Evolutionary conservation across 2,329 filamentous ascomycete species (phyloP), one percentile per base, ranked within the genome.

Genomic region (Pseudogymnoascus sp.): DNA sequence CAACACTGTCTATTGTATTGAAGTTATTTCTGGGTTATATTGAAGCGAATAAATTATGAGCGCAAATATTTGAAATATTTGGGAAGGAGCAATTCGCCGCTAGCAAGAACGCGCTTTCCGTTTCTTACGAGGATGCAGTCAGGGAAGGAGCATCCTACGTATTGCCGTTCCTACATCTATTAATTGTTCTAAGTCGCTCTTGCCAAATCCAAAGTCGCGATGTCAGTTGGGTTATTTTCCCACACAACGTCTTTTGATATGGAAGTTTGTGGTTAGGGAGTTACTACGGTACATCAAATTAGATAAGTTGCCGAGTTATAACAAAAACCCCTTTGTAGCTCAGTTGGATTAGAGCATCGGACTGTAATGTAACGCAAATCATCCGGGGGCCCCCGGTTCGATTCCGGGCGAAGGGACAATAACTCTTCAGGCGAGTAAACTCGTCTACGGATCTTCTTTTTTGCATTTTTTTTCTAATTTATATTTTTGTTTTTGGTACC

Each of bases 331-430:
- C 53, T 59, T 35, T 59, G 53, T 59, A 59, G 53, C 53, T 59
- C 53, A 59, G 53, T 59, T 59, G 50, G 50, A 59, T 59, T 59
- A 59, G 50, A 59, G 50, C 50, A 59, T 59, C 50, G 50, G 50
- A 59, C 50, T 59, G 50, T 59, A 59, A 59, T 35, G 26, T 31
- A 59, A 59, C 50, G 31, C 31, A 31, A 33, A 59, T 35, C 44
- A 50, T 50, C 53, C 53, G 53, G 53, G 53, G 53, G 53, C 53
- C 53, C 53, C 53, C 53, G 53, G 53, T 59, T 59, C 53, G 53
- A 59, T 59, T 59, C 53, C 53, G 53, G 53, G 53, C 53, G 53
- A 35, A 59, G 53, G 53, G 53, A 59, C 29, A 35, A 33, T 59
- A 59, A 59, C 53, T 29, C 53, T 59, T 35, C 53, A 59, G 53